Base-by-base conservation (phyloP, 2,329 filamentous ascomycete species). In the Phaeosphaeriaceae sp. region DNA sequence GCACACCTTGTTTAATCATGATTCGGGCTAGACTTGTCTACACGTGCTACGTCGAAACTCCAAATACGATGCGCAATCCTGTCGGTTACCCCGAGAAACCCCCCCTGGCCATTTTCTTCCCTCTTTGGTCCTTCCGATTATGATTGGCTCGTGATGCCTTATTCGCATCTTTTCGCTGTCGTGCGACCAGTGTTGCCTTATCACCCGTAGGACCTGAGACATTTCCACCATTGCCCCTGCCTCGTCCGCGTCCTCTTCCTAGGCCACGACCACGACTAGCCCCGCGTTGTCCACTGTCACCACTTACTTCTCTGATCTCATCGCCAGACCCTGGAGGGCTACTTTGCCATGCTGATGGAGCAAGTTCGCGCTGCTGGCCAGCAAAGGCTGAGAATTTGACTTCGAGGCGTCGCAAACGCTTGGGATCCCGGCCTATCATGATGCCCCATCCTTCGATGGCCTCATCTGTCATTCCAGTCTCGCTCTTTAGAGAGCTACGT, bases 391-490 rank as follows among this genome's bases (percentile, higher is more conserved):
- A 81, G 62, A 87, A 88, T 65, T 85, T 87, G 42, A 81, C 81
- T 72, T 96, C 90, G 35, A 97, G 75, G 47, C 83, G 81, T 48
- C 84, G 83, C 69, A 87, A 77, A 51, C 87, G 82, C 62, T 84
- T 83, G 1, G 89, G 82, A 61, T 93, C 88, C 26, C 92, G 83
- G 11, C 79, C 77, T 6, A 97, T 75, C 90, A 97, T 96, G 40
- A 96, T 77, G 0, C 84, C 90, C 92, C 93, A 99, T 4, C 94
- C 94, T 73, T 97, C 94, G 28, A 99, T 88, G 2, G 88, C 87
- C 73, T 97, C 93, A 61, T 97, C 92, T 0, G 91, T 92, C 90
- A 97, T 90, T 3, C 87, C 87, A 1, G 90, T 96, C 51, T 92
- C 86, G 17, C 82, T 81, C 60, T 87, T 88, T 40, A 99, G 70